Conservation (phyloP, 2,329 filamentous ascomycete species). For the Claviceps purpurea region DNA sequence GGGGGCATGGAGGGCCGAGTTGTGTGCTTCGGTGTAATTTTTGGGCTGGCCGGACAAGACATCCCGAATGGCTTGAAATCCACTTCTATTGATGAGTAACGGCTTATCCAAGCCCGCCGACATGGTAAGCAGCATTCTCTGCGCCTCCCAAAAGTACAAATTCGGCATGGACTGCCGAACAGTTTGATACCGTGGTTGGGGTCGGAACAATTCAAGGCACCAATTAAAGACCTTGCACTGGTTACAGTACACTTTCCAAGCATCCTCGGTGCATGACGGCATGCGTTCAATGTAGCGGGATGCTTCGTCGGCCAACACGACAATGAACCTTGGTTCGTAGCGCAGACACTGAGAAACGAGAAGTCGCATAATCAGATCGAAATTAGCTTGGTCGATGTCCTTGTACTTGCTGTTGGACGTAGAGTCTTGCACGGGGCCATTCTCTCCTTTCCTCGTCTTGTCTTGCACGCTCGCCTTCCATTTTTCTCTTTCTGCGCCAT, state of each 20-base stretch:
- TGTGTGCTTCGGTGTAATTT: conserved; percentile 34
- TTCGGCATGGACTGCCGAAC: conserved; percentile 16
- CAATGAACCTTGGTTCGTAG: conserved; percentile 19
- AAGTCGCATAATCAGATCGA: conserved; percentile 13
- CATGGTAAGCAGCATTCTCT: conserved; percentile 37
- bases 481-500: background rate
- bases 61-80: conserved; percentile 40
- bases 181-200: conserved; percentile 11
- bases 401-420: background rate
- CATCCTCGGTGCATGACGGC: conserved; percentile 4
- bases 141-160: conserved; percentile 38
- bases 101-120: conserved; percentile 34
- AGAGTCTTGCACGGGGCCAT: conserved; percentile 1
- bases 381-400: conserved; percentile 11
- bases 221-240: conserved; percentile 21
- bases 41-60: conserved; percentile 42
- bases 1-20: conserved; percentile 32
- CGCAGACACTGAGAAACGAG: conserved; percentile 19
- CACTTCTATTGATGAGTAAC: conserved; percentile 34
- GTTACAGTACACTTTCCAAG: conserved; percentile 12
- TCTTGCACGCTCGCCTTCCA: too few relatives aligned
- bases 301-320: conserved; percentile 17
- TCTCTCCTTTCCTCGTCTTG: background rate
- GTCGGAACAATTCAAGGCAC: conserved; percentile 15
- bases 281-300: conserved; percentile 15